Conservation (phyloP, 345 rosid species). For the Gossypium sturtianum region DNA sequence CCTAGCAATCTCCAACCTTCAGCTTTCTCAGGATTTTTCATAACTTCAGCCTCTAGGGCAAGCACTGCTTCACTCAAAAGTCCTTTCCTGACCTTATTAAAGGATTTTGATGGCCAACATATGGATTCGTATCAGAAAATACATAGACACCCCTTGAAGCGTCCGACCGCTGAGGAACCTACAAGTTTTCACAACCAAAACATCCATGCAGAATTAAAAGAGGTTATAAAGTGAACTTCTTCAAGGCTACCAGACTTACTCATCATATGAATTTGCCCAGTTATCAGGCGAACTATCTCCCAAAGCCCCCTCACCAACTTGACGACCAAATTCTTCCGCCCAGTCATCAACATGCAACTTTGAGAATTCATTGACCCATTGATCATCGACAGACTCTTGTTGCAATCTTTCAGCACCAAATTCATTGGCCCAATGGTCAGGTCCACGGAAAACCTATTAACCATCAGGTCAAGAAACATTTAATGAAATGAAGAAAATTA, state of each 20-base stretch:
- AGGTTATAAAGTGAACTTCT: neutral
- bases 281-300: slow-evolving; percentile 62
- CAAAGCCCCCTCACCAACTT: slow-evolving; percentile 56
- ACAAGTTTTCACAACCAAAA: slow-evolving; percentile 8
- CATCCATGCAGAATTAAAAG: neutral
- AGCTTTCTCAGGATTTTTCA: slow-evolving; percentile 92
- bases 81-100: slow-evolving; percentile 95
- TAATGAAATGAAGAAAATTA: slow-evolving; percentile 9
- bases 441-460: too few species aligned
- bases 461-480: too few species aligned
- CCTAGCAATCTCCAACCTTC: slow-evolving; percentile 99
- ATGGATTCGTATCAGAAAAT: slow-evolving; percentile 98
- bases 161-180: slow-evolving; percentile 63
- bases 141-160: slow-evolving; percentile 85
- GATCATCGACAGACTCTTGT: slow-evolving; percentile 56
- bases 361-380: slow-evolving; percentile 96
- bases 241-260: slow-evolving; percentile 49
- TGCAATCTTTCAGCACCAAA: slow-evolving; percentile 48
- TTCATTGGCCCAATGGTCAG: too few species aligned
- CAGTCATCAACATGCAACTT: slow-evolving; percentile 87
- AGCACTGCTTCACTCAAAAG: slow-evolving; percentile 99
- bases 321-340: slow-evolving; percentile 83
- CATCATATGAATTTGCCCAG: slow-evolving; percentile 94
- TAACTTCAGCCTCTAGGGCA: slow-evolving; percentile 98
- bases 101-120: slow-evolving; percentile 96